These are phyloP conservation scores for Penicillium parvum DNA, from an alignment of 495 filamentous ascomycete genomes.

Conservation along the genomic window DNA sequence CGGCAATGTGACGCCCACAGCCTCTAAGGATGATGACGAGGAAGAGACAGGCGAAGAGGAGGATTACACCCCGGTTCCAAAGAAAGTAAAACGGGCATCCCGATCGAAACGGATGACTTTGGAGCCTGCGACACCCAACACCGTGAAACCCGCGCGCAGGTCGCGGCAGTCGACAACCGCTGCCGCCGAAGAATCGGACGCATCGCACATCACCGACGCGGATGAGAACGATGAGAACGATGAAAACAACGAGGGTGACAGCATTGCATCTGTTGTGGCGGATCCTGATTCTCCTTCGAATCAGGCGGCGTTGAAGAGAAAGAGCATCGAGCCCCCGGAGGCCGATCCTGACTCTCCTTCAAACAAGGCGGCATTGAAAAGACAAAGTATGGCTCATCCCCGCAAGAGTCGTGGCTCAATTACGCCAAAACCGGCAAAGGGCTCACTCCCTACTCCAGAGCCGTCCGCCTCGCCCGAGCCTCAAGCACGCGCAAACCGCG, in stretches of 20 bases:
- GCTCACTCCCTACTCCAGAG: conserved; percentile 58
- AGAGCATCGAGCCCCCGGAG: conserved; percentile 41
- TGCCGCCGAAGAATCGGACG: conserved; percentile 27
- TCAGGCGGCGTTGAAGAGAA: conserved; percentile 56
- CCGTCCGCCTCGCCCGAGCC: conserved; percentile 51
- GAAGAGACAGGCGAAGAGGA: conserved; percentile 62
- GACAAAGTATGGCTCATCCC: conserved; percentile 61
- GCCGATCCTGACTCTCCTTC: conserved; percentile 57
- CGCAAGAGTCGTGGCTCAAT: conserved; percentile 50
- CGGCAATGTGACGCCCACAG: conserved; percentile 49
- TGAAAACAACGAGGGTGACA: conserved; percentile 29
- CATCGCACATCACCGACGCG: conserved; percentile 26
- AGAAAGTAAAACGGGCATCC: conserved; percentile 40
- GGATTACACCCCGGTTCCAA: conserved; percentile 74
- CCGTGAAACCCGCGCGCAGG: conserved; percentile 31
- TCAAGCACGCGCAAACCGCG: conserved; percentile 42
- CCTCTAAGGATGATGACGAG: conserved; percentile 41
- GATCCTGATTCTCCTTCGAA: conserved; percentile 62
- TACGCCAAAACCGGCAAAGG: conserved; percentile 38
- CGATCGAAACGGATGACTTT: conserved; percentile 53
- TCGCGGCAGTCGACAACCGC: conserved; percentile 30
- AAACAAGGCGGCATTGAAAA: conserved; percentile 59
- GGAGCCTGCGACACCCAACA: conserved; percentile 45
- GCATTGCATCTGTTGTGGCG: conserved; percentile 35
- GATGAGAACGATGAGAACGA: conserved; percentile 22